These are phyloP conservation scores for Aphanoascus verrucosus DNA, from an alignment of 2,329 filamentous ascomycete species.

Conservation along the genomic window DNA sequence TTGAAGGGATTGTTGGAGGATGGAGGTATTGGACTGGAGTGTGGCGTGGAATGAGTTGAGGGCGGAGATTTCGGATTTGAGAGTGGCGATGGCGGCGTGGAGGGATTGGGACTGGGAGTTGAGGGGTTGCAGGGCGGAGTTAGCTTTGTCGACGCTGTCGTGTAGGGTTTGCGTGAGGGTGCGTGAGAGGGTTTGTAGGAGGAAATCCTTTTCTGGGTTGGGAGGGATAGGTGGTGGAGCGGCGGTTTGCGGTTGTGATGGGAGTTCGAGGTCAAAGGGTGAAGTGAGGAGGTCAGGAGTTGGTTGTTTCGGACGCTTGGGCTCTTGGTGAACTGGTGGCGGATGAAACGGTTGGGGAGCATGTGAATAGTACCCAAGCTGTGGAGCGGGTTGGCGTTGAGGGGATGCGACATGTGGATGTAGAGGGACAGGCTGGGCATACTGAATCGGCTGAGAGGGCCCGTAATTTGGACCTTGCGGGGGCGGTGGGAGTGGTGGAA, in stretches of 20 bases:
- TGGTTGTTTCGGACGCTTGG: slow-evolving; percentile 23
- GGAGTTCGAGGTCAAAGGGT: slow-evolving; percentile 50
- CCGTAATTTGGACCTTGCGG: slow-evolving; percentile 21
- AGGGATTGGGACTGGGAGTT: slow-evolving; percentile 71
- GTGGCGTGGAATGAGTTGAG: slow-evolving; percentile 60
- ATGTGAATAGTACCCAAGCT: slow-evolving; percentile 17
- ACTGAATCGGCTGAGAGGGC: slow-evolving; percentile 14
- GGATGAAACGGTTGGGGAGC: slow-evolving; percentile 26
- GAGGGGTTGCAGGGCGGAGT: slow-evolving; percentile 62
- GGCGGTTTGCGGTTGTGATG: slow-evolving; percentile 32
- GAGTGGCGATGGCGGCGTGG: slow-evolving; percentile 52
- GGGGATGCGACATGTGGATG: slow-evolving; percentile 6
- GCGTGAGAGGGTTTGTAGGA: slow-evolving; percentile 64
- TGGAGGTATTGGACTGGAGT: slow-evolving; percentile 64
- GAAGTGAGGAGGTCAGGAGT: slow-evolving; percentile 52
- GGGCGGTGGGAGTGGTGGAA: not conserved
- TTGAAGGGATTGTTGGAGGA: slow-evolving; percentile 64
- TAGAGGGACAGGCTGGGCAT: slow-evolving; percentile 7
- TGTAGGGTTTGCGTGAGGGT: slow-evolving; percentile 59
- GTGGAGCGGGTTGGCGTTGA: slow-evolving; percentile 15
- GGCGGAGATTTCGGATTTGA: slow-evolving; percentile 63
- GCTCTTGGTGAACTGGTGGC: slow-evolving; percentile 15
- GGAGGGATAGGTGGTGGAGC: slow-evolving; percentile 79
- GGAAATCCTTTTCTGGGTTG: slow-evolving; percentile 87
- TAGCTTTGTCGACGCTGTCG: slow-evolving; percentile 59